Base-by-base conservation (phyloP, 495 filamentous ascomycete species). In the Hypoxylon crocopeplum region DNA sequence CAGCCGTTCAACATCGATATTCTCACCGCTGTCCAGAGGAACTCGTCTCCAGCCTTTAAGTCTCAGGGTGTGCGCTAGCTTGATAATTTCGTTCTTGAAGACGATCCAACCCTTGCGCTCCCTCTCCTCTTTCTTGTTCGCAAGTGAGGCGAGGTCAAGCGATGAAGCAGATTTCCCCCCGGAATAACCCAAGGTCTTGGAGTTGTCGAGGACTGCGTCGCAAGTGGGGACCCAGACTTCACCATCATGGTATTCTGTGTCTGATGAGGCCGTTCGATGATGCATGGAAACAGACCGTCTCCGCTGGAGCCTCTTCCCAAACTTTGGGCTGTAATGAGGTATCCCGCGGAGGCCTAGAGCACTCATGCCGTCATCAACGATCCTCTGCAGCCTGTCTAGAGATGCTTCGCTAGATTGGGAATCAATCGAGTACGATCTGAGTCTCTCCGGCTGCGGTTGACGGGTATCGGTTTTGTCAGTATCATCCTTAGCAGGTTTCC, bases 81-180 rank as follows among this genome's bases (percentile, higher is more conserved):
- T 88, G 56, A 98, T 77, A 49, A 97, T 94, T 72, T 98, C 93
- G 40, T 80, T 84, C 70, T 97, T 98, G 78, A 99, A 99, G 5
- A 69, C 69, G 8, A 77, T 37, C 93, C 93, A 96, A 1, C 83
- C 85, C 60, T 88, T 86, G 42, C 77, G 79, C 53, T 93, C 90
- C 61, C 88, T 89, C 44, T 77, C 76, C 15, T 79, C 79, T 40
- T 64, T 73, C 32, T 69, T 62, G 22, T 75, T 73, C 34, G 73
- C 64, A 36, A 72, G 56, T 15, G 79, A 70, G 32, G 67, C 63
- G n/a, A 72, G 69, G 2, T 80, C 76, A 20, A 83, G 79, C 5
- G 77, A 75, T 10, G 72, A 77, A 5, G 81, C 79, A 36, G 53
- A 34, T 32, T 72, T 73, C 8, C 88, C 88, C 13, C 84, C 85